Evolutionary conservation across 345 rosid genomes (phyloP).

Genomic region (Boechera retrofracta): DNA sequence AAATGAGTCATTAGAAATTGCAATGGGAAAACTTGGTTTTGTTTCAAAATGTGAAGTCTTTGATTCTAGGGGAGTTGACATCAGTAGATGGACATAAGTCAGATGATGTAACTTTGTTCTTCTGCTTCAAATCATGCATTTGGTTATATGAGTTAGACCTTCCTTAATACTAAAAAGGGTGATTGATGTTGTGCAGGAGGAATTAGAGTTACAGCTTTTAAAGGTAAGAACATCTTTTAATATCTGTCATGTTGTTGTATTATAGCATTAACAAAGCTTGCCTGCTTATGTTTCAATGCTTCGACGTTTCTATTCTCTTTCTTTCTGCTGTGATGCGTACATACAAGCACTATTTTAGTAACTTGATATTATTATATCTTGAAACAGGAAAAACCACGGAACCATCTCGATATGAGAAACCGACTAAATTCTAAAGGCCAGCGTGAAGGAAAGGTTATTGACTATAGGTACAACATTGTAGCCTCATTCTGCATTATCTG

Average conservation of each 20-base stretch:
- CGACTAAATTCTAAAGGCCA: conserved; percentile 89
- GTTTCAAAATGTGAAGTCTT: not conserved
- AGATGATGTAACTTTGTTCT: not conserved
- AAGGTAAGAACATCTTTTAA: conserved; percentile 53
- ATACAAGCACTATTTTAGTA: not conserved
- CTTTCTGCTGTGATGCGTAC: not conserved
- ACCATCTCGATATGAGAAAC: conserved; percentile 96
- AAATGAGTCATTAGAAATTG: too few relatives aligned
- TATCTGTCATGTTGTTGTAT: not conserved
- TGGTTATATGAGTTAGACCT: not conserved
- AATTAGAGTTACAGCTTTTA: conserved; percentile 76
- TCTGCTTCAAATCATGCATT: not conserved
- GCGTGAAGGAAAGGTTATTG: conserved; percentile 88
- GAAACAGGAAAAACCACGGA: conserved; percentile 81
- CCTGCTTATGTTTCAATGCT: not conserved
- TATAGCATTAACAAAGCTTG: not conserved
- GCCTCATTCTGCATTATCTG: not conserved
- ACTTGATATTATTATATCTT: not conserved
- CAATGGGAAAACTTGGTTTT: not conserved
- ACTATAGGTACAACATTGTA: conserved; percentile 64
- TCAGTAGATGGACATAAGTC: not conserved
- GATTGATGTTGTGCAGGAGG: conserved; percentile 62
- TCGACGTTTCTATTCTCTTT: not conserved
- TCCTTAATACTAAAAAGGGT: conserved; percentile 21
- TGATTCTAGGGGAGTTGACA: not conserved